Evolutionary conservation across 139 green algal genomes (phyloP).

Genomic region (Haematococcus lacustris): DNA sequence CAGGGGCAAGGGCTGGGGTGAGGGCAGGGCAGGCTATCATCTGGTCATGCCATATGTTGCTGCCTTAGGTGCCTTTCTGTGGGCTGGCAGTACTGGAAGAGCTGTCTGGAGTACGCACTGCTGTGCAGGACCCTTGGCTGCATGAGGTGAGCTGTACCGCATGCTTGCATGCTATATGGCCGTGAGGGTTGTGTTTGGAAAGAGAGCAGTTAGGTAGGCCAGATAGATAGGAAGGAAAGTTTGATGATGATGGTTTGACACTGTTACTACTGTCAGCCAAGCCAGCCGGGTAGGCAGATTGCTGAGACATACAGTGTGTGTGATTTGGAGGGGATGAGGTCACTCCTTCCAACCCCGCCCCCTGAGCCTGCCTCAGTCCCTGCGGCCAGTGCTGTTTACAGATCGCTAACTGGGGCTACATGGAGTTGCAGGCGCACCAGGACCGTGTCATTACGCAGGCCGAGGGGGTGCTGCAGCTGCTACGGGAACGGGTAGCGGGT

Average conservation of each 20-base stretch:
- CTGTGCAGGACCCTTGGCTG: slow-evolving; percentile 19
- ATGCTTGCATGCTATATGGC: too few species aligned
- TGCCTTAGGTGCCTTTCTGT: slow-evolving; percentile 32
- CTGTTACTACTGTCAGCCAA: background rate
- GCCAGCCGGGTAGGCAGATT: background rate
- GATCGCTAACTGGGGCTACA: slow-evolving; percentile 1
- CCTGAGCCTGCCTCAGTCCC: background rate
- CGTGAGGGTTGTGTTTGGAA: too few species aligned
- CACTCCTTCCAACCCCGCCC: background rate
- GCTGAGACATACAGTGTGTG: background rate
- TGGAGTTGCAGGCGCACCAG: slow-evolving; percentile 21
- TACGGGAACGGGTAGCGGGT: background rate
- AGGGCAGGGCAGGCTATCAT: background rate
- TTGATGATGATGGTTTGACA: background rate
- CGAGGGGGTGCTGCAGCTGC: background rate
- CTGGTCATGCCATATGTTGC: background rate
- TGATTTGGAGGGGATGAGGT: background rate
- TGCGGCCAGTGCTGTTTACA: background rate
- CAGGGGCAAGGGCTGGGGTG: too few species aligned
- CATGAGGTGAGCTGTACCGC: slow-evolving; percentile 13
- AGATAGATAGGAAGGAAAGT: background rate
- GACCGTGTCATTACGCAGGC: slow-evolving; percentile 1
- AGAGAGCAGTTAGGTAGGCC: too few species aligned
- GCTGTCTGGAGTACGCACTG: slow-evolving; percentile 14
- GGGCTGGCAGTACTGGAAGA: slow-evolving; percentile 33